A percentile compares a stretch with the other conserved stretches of the same genome.
Evolutionary conservation across 306 rosid genomes (phyloP).

Genomic region (Quercus glauca): DNA sequence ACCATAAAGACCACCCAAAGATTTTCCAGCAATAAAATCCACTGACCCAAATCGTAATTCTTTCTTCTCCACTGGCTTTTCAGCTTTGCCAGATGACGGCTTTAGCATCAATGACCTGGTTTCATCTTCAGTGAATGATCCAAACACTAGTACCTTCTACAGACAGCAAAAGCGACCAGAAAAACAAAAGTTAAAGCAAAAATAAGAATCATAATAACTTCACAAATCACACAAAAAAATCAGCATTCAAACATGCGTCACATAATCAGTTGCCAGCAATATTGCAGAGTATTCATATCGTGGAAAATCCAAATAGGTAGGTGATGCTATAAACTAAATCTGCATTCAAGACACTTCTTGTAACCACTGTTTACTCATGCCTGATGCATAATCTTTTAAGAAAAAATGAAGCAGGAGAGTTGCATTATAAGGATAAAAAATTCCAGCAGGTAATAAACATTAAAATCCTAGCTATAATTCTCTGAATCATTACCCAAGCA

Average conservation of each 20-base stretch:
- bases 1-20: slow-evolving; percentile 13
- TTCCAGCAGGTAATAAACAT: not conserved
- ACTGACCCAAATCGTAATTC: slow-evolving; percentile 71
- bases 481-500: not conserved
- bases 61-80: slow-evolving; percentile 48
- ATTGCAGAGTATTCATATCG: not conserved
- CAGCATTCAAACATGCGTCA: not conserved
- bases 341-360: not conserved
- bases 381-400: not conserved
- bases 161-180: slow-evolving; percentile 7
- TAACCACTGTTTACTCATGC: not conserved
- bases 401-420: not conserved
- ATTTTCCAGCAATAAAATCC: slow-evolving; percentile 28
- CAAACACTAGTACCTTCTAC: slow-evolving; percentile 61
- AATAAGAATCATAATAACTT: not conserved
- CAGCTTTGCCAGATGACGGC: slow-evolving; percentile 37
- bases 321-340: not conserved
- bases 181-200: slow-evolving; percentile 8
- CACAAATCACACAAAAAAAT: not conserved
- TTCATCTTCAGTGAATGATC: slow-evolving; percentile 93
- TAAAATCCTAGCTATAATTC: not conserved
- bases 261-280: not conserved
- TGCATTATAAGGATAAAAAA: not conserved
- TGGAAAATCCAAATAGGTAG: not conserved
- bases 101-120: slow-evolving; percentile 54